Evolutionary conservation across 148 eudicot genomes (phyloP).

Genomic region (Salicornia ramosissima): DNA sequence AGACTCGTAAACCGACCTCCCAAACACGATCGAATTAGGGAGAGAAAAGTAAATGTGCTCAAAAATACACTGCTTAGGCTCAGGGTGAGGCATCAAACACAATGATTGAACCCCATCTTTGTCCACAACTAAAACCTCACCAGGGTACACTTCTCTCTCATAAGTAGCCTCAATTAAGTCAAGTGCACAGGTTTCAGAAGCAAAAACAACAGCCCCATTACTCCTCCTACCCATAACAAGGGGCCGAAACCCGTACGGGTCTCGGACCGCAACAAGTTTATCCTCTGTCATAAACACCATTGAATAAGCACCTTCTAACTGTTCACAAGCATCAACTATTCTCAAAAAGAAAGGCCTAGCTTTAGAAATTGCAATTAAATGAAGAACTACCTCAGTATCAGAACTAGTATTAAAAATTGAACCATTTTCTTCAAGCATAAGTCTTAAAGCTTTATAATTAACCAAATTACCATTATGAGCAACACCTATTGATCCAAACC

Average conservation of each 20-base stretch:
- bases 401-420: conserved; percentile 71
- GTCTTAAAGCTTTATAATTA: conserved; percentile 49
- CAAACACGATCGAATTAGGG: conserved; percentile 78
- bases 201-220: conserved; percentile 83
- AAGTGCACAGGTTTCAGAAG: conserved; percentile 87
- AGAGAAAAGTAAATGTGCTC: conserved; percentile 80
- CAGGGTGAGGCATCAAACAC: conserved; percentile 52
- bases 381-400: conserved; percentile 82
- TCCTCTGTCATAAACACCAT: conserved; percentile 83
- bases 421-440: conserved; percentile 52
- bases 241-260: conserved; percentile 84
- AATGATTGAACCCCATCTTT: conserved; percentile 59
- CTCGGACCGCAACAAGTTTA: conserved; percentile 77
- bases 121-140: conserved; percentile 78
- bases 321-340: conserved; percentile 46
- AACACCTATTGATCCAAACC: conserved; percentile 68
- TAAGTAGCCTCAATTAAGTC: conserved; percentile 77
- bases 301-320: conserved; percentile 72
- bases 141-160: conserved; percentile 78
- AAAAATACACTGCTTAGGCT: conserved; percentile 77
- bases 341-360: conserved; percentile 45
- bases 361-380: conserved; percentile 59
- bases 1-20: conserved; percentile 66
- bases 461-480: conserved; percentile 90
- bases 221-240: conserved; percentile 85